Percentiles rank a stretch among this genome's conserved stretches.
Conservation (phyloP, 805 yeast species). For the Metschnikowia rubicola region DNA sequence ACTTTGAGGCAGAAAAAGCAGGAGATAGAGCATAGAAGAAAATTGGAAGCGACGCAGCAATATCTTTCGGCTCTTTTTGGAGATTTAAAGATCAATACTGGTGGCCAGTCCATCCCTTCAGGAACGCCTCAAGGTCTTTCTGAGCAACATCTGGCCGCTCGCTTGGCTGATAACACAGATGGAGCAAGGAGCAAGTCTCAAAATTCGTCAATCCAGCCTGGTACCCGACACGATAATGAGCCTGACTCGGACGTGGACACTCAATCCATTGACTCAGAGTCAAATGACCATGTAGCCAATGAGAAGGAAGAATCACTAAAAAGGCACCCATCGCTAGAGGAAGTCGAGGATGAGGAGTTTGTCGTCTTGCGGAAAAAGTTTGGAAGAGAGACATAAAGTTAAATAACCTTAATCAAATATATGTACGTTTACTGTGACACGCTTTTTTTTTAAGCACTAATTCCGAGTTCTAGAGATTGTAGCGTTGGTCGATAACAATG, state of each 20-base stretch:
- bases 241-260: neutral
- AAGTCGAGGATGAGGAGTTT: conserved; percentile 34
- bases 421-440: neutral
- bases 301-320: conserved; percentile 6
- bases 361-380: conserved; percentile 36
- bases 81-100: too few species aligned
- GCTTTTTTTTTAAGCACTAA: neutral
- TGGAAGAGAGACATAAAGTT: neutral
- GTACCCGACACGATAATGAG: too few species aligned
- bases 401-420: neutral
- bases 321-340: conserved; percentile 23
- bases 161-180: too few species aligned
- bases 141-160: too few species aligned
- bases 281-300: conserved; percentile 1
- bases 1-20: neutral
- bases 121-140: too few species aligned
- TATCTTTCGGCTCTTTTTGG: conserved; percentile 14
- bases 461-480: too few species aligned
- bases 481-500: too few species aligned
- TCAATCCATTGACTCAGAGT: conserved; percentile 12
- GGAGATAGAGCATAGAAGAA: conserved; percentile 2
- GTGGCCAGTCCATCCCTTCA: too few species aligned
- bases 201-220: too few species aligned
- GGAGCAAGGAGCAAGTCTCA: too few species aligned
- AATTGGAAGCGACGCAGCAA: conserved; percentile 5